Evolutionary conservation across 2,329 filamentous ascomycete species (phyloP), one percentile per base, ranked within the genome.

Genomic region (Gaeumannomyces sp.): DNA sequence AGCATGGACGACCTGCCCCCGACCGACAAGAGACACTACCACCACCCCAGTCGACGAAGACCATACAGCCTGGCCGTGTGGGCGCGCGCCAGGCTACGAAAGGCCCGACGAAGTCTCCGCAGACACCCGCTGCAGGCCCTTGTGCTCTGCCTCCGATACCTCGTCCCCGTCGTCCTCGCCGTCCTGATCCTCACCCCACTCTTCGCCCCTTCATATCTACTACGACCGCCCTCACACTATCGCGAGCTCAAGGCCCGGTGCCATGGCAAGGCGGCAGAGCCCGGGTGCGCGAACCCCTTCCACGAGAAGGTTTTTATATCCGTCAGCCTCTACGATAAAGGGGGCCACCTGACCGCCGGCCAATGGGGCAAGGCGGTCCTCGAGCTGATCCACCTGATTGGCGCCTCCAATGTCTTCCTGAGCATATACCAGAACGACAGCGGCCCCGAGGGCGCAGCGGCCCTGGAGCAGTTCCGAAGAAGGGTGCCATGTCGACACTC

Each of bases 361-460:
- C 76, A 79, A 33, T 93, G 89, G 89, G 89, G 86, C 0, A 73
- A 81, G 66, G 80, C 82, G 29, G 72, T 93, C 0, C 72, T 88
- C 57, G 77, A 85, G 27, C 75, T 93, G 64, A 82, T 92, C 38
- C 79, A 89, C 61, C 73, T 90, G 35, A 78, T 93, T 53, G 90
- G 90, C 0, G 80, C 82, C 19, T 78, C 88, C 50, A 89, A 91
- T 70, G 85, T 89, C 2, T 90, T 87, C 71, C 74, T 93, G 64
- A 90, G 88, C 73, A 84, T 93, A 38, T 92, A 91, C 73, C 89
- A 91, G 72, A 89, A 90, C 70, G 85, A 90, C 71, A 84, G 88
- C 38, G 87, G 87, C 1, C 75, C 79, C 1, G 76, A 79, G 35
- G 86, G 85, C 22, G 79, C 79, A 65, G 73, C 76, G 45, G 86